phyloP scores from a whole-genome alignment of 2,329 filamentous ascomycete species.

The Xylariaceae sp. region DNA sequence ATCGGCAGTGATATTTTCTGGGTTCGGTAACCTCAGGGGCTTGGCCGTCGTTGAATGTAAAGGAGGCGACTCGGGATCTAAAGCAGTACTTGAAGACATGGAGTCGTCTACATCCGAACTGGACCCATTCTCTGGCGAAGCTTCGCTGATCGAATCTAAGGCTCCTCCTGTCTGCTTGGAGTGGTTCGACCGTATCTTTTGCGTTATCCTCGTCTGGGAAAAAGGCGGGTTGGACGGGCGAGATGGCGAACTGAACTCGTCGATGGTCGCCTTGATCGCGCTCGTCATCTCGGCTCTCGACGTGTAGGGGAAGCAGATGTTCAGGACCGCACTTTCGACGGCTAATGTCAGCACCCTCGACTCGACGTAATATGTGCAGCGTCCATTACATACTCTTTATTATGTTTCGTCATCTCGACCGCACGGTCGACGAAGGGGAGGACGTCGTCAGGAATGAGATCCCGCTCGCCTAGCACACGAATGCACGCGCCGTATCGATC shows the following conservation, averaged over 20 bases:
- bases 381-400: slow-evolving; percentile 57
- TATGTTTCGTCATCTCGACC: slow-evolving; percentile 79
- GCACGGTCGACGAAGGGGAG: slow-evolving; percentile 82
- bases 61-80: slow-evolving; percentile 50
- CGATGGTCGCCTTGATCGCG: slow-evolving; percentile 79
- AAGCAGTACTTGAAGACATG: slow-evolving; percentile 56
- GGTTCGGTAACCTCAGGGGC: slow-evolving; percentile 54
- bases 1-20: slow-evolving; percentile 79
- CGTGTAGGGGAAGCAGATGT: slow-evolving; percentile 97
- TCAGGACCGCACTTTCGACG: slow-evolving; percentile 54
- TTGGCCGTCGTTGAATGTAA: slow-evolving; percentile 31
- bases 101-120: slow-evolving; percentile 48
- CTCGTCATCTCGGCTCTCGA: slow-evolving; percentile 92
- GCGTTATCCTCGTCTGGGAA: slow-evolving; percentile 79
- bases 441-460: slow-evolving; percentile 81
- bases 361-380: not conserved
- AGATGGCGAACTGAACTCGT: slow-evolving; percentile 74
- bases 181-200: slow-evolving; percentile 72
- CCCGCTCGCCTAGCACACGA: slow-evolving; percentile 76
- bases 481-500: slow-evolving; percentile 89
- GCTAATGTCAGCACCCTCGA: slow-evolving; percentile 4
- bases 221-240: slow-evolving; percentile 65
- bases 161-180: slow-evolving; percentile 43
- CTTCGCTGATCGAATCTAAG: slow-evolving; percentile 45
- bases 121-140: slow-evolving; percentile 42